phyloP scores from a whole-genome alignment of 495 filamentous ascomycete genomes.

The Xanthoparmelia taractica region DNA sequence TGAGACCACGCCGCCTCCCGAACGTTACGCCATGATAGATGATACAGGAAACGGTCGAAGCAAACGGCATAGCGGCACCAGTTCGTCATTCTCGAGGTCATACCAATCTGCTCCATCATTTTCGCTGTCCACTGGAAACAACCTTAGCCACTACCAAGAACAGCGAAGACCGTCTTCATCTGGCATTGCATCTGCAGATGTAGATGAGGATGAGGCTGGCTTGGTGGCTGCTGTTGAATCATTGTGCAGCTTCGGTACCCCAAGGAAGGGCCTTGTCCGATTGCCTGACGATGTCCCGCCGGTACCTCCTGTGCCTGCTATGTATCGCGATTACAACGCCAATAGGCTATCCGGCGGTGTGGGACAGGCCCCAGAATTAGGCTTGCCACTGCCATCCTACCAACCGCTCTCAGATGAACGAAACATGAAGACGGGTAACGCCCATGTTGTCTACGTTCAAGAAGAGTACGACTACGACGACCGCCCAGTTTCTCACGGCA shows the following conservation, averaged over 20 bases:
- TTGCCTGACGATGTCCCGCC: constrained; percentile 74
- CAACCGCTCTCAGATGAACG: constrained; percentile 28
- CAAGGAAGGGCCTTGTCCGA: constrained; percentile 59
- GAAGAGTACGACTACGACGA: constrained; percentile 75
- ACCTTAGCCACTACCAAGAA: constrained; percentile 39
- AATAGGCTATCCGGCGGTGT: constrained; percentile 30
- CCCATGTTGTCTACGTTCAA: constrained; percentile 47
- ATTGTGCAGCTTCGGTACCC: constrained; percentile 83
- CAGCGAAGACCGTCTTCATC: constrained; percentile 57
- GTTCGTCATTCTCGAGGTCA: constrained; percentile 67
- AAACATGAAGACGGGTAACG: constrained; percentile 34
- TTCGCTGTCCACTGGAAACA: constrained; percentile 40
- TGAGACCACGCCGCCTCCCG: constrained; percentile 50
- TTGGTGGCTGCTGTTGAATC: constrained; percentile 81
- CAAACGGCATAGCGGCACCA: constrained; percentile 58
- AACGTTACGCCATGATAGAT: constrained; percentile 39
- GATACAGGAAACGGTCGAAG: constrained; percentile 42
- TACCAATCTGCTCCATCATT: constrained; percentile 69
- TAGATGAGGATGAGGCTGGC: constrained; percentile 66
- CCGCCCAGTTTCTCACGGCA: constrained; percentile 42
- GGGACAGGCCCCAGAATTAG: constrained; percentile 42
- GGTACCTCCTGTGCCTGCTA: constrained; percentile 73
- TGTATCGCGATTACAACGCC: constrained; percentile 49
- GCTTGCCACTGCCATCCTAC: constrained; percentile 40
- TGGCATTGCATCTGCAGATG: constrained; percentile 50